Evolutionary conservation across 2,329 filamentous ascomycete genomes (phyloP), one percentile per base, ranked within the genome.

Genomic region (Cercospora sesami): DNA sequence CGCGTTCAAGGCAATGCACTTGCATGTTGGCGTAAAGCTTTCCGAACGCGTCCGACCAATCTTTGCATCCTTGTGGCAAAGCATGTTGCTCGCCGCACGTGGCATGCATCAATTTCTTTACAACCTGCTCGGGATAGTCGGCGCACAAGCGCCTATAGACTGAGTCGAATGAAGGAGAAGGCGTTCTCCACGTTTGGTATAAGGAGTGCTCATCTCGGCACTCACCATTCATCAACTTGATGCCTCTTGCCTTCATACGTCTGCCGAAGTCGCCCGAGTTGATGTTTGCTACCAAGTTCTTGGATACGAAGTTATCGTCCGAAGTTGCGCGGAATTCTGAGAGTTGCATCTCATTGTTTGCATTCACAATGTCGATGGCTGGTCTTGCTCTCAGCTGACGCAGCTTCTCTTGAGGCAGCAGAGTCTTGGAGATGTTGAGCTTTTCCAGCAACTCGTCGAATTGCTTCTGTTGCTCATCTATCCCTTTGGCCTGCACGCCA

Each of bases 21-120:
- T 87, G 86, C 68, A 86, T 82, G 64, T 86, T 83, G 3, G 86
- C 85, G 69, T 87, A 87, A 5, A 87, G 78, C 14, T 78, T 78
- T 0, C 85, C 86, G 73, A 86, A 87, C 0, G 82, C 82, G 28
- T 86, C 82, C 59, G 75, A 70, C 86, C 86, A 87, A 72, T 82
- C 77, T 42, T 77, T 74, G 53, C 78, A 81, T 5, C 74, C 75
- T 0, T 71, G 10, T 0, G 84, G 83, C 0, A 86, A 73, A 21
- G 48, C 61, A 14, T 69, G 65, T 4, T 75, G 69, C 60, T 61
- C 0, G 80, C 72, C 82, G 65, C 82, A 85, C 73, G 85, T 84
- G 16, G 82, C 71, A 0, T 73, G 67, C 65, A 86, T 77, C 7
- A 87, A 73, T 0, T 78, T 78, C 28, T 81, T 78, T 51, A 83